Conservation (phyloP, 169 alveolate species). For the Eimeria acervulina region DNA sequence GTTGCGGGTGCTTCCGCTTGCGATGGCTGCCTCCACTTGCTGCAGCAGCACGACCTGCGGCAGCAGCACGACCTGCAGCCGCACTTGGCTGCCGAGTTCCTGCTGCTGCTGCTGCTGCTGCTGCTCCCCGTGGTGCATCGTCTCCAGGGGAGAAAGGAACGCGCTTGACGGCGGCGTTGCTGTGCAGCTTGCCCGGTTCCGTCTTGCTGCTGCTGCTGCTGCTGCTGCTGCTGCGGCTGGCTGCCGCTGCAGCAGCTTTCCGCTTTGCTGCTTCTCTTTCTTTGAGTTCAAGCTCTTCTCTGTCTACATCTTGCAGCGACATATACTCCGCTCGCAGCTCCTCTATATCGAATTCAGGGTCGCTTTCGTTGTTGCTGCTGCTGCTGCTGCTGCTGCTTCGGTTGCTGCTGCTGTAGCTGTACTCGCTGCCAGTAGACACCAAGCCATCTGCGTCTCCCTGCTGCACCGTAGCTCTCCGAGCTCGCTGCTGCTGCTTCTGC, state of each 20-base stretch:
- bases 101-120: background rate
- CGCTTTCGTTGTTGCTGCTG: background rate
- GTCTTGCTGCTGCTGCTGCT: background rate
- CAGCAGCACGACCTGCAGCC: background rate
- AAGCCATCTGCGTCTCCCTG: background rate
- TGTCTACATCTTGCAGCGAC: background rate
- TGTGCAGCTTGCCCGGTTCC: background rate
- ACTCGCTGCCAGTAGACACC: background rate
- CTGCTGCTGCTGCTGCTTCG: conserved; percentile 31
- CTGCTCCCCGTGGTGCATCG: background rate
- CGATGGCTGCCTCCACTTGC: background rate
- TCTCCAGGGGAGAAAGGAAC: background rate
- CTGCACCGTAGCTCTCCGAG: background rate
- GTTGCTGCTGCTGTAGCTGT: conserved; percentile 9
- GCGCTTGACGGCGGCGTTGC: background rate
- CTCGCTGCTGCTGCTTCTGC: conserved; percentile 18
- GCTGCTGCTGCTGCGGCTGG: conserved; percentile 4
- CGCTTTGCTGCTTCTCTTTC: conserved; percentile 24
- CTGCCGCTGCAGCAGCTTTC: background rate
- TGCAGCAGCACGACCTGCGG: background rate
- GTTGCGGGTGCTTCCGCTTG: background rate
- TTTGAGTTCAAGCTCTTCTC: background rate
- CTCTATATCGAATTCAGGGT: background rate
- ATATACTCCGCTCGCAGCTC: background rate
- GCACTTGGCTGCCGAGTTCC: conserved; percentile 22